These are phyloP conservation scores for Starmerella geochares DNA, from an alignment of 805 yeast species.

Conservation along the genomic window DNA sequence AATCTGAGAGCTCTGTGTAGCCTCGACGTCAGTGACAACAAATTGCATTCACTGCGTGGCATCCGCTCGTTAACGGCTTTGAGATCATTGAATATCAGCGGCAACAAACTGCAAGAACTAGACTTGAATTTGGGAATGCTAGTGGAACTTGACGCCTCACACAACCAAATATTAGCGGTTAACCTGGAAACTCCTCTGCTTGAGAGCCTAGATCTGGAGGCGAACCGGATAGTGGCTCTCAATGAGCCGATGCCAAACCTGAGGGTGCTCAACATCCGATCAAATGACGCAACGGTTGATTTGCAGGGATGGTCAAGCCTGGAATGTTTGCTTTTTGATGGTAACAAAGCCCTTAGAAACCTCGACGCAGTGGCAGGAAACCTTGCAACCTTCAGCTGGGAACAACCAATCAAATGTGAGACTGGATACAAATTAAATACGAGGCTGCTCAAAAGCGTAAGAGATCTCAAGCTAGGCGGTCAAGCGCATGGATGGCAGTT, in stretches of 20 bases:
- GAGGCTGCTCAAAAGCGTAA: slow-evolving; percentile 7
- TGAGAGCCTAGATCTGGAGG: slow-evolving; percentile 21
- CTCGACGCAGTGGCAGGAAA: slow-evolving; percentile 14
- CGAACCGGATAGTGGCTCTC: slow-evolving; percentile 17
- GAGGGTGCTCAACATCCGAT: slow-evolving; percentile 18
- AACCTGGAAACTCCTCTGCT: slow-evolving; percentile 21
- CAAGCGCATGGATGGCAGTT: slow-evolving; percentile 12
- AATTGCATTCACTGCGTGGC: slow-evolving; percentile 19
- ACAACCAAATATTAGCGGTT: slow-evolving; percentile 20
- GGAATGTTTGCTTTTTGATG: slow-evolving; percentile 24
- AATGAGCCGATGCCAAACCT: slow-evolving; percentile 20
- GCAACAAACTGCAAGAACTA: slow-evolving; percentile 19
- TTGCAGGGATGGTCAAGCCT: slow-evolving; percentile 20
- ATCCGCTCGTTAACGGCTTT: slow-evolving; percentile 21
- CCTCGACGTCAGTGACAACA: slow-evolving; percentile 23
- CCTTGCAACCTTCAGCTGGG: slow-evolving; percentile 24
- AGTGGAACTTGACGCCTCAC: slow-evolving; percentile 21
- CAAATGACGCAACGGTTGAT: slow-evolving; percentile 22
- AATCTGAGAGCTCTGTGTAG: slow-evolving; percentile 23
- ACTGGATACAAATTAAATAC: slow-evolving; percentile 6
- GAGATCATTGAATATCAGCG: slow-evolving; percentile 19
- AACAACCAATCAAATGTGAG: not conserved
- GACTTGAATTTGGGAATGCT: slow-evolving; percentile 19
- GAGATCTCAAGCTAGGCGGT: slow-evolving; percentile 21
- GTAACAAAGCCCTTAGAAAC: slow-evolving; percentile 17